Percentiles rank a stretch among this genome's conserved stretches.
phyloP scores from a whole-genome alignment of 2,329 filamentous ascomycete genomes.

The Rasamsonia emersonii region DNA sequence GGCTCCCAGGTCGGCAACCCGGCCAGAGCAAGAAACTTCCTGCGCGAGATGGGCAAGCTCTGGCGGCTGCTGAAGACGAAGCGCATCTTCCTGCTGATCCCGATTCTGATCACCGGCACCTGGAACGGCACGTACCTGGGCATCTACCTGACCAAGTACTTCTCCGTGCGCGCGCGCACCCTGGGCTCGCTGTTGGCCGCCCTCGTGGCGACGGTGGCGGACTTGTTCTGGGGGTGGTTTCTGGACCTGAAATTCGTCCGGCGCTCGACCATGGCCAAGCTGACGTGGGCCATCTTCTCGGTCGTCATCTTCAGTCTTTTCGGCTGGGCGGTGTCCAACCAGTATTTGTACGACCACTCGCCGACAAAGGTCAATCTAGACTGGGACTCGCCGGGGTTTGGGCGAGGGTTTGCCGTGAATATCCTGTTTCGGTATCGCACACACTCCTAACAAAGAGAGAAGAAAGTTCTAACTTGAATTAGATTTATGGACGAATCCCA shows the following conservation, averaged over 20 bases:
- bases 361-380: slow-evolving; percentile 36
- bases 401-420: slow-evolving; percentile 40
- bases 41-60: slow-evolving; percentile 21
- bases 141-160: slow-evolving; percentile 34
- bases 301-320: not conserved
- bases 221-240: not conserved
- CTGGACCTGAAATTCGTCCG: not conserved
- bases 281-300: not conserved
- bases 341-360: slow-evolving; percentile 35
- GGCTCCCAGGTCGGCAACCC: slow-evolving; percentile 36
- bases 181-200: not conserved
- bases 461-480: not conserved
- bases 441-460: too few species aligned
- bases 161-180: slow-evolving; percentile 1
- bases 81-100: slow-evolving; percentile 41
- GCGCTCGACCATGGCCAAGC: not conserved
- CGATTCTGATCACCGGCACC: slow-evolving; percentile 40
- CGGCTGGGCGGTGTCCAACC: slow-evolving; percentile 39
- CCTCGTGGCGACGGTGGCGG: not conserved
- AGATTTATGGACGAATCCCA: slow-evolving; percentile 20
- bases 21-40: not conserved
- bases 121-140: slow-evolving; percentile 45
- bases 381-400: slow-evolving; percentile 39
- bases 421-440: slow-evolving; percentile 35
- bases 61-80: slow-evolving; percentile 30